A percentile compares a stretch with the other conserved stretches of the same genome.
Conservation (phyloP, 2,329 filamentous ascomycete species). For the Penicillium concentricum region DNA sequence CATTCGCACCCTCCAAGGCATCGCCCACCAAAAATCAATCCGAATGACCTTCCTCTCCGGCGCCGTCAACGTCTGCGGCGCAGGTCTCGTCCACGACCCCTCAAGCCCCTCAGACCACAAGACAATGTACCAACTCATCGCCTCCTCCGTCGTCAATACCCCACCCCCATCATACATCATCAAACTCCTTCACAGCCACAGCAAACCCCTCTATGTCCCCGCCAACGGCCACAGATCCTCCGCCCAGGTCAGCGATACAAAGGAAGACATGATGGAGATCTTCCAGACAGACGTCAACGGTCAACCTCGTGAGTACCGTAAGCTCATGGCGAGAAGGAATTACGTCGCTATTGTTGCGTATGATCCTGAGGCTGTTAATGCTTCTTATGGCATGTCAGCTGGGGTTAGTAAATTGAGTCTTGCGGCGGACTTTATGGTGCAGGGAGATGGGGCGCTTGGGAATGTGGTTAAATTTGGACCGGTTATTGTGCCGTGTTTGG, state of each 20-base stretch:
- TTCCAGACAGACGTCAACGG: slow-evolving; percentile 93
- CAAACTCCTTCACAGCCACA: slow-evolving; percentile 85
- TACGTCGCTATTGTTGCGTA: slow-evolving; percentile 93
- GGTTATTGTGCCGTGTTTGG: slow-evolving; percentile 85
- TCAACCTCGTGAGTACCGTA: slow-evolving; percentile 76
- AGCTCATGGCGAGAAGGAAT: slow-evolving; percentile 89
- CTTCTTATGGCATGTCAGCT: slow-evolving; percentile 36
- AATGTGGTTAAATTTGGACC: slow-evolving; percentile 93
- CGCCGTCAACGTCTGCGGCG: slow-evolving; percentile 83
- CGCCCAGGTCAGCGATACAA: slow-evolving; percentile 75
- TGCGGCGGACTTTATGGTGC: slow-evolving; percentile 94
- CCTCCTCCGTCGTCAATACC: slow-evolving; percentile 85
- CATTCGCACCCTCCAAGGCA: slow-evolving; percentile 91
- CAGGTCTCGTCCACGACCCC: slow-evolving; percentile 91
- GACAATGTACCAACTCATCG: slow-evolving; percentile 98
- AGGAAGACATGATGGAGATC: slow-evolving; percentile 99
- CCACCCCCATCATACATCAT: slow-evolving; percentile 83
- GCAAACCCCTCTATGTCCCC: slow-evolving; percentile 87
- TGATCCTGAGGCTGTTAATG: slow-evolving; percentile 74
- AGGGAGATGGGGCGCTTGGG: slow-evolving; percentile 79
- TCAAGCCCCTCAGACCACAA: slow-evolving; percentile 90
- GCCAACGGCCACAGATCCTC: slow-evolving; percentile 76
- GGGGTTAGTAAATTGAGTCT: slow-evolving; percentile 66
- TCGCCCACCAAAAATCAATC: slow-evolving; percentile 89
- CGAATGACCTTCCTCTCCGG: slow-evolving; percentile 97